These are phyloP conservation scores for Megacollybia platyphylla DNA, from an alignment of 1,284 basidiomycete genomes.

Conservation along the genomic window DNA sequence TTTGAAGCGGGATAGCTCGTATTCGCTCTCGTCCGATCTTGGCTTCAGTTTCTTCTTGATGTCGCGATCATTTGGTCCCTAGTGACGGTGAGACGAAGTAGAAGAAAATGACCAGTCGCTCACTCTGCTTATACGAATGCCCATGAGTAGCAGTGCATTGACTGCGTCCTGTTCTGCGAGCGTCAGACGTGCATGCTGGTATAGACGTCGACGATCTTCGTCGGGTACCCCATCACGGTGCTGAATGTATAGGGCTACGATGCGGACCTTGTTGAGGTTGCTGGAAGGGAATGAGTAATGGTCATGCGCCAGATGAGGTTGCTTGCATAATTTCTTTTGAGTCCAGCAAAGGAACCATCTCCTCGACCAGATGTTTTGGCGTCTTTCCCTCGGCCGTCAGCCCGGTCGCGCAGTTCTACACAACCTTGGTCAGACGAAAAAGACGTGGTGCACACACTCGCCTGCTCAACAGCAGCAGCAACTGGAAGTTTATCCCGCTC, in stretches of 20 bases:
- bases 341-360: constrained; percentile 96
- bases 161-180: constrained; percentile 90
- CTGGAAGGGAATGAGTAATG: constrained; percentile 26
- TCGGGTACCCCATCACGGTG: constrained; percentile 95
- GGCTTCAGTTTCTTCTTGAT: constrained; percentile 74
- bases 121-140: constrained; percentile 77
- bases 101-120: constrained; percentile 12
- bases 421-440: constrained; percentile 3
- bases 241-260: constrained; percentile 94
- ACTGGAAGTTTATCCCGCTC: constrained; percentile 78
- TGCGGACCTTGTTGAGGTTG: constrained; percentile 86
- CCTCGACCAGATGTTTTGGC: constrained; percentile 89
- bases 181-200: constrained; percentile 90
- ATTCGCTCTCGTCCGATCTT: constrained; percentile 75
- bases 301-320: constrained; percentile 2
- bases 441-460: constrained; percentile 14
- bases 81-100: not conserved
- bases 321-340: constrained; percentile 70
- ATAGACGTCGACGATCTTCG: constrained; percentile 88
- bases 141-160: constrained; percentile 78
- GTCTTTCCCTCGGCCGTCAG: constrained; percentile 80
- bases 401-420: constrained; percentile 84
- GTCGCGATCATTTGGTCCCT: constrained; percentile 65
- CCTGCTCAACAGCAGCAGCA: constrained; percentile 92
- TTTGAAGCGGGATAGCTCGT: constrained; percentile 91